Evolutionary conservation across 129 eudicot species (phyloP), one percentile per base, ranked within the genome.

Genomic region (Calendula officinalis): DNA sequence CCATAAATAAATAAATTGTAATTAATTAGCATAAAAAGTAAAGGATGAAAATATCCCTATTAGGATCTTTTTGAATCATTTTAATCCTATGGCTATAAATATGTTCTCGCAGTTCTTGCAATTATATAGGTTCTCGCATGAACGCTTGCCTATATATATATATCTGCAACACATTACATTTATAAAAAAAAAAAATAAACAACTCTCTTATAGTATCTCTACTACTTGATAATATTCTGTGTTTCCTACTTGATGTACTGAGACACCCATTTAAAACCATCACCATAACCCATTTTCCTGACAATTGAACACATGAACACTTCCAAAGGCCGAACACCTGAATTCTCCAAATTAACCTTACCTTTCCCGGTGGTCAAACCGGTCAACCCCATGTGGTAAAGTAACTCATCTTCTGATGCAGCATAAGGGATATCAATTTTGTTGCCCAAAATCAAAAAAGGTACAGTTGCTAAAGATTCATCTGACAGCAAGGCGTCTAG

Each of bases 221-320:
- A 36, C 47, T 33, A 43, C 51, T 35, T 12, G 38, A 30, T 30
- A 45, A 34, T 13, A 13, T 62, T 34, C 35, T 32, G 45, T 32
- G 12, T 53, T 43, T 35, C n/a, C 80, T 79, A 91, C 80, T 91
- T 84, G 73, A 91, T 91, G 74, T 91, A 91, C 62, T 91, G 98
- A 53, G 98, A 91, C 7, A 91, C 74, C 98, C 96, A 91, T 80
- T 83, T 84, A 81, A 91, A 91, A n/a, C 96, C 98, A 6, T 91
- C 98, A 16, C 98, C 98, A 55, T 91, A 91, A 12, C 98, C 98
- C 98, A 91, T 91, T 63, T 91, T 91, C 60, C 90, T 75, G 4
- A 87, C 98, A 54, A 91, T 87, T 77, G 95, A 84, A 79, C 98
- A 91, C 98, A 91, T 91, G 91, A 84, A 91, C 4, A 91, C 96